These are phyloP conservation scores for Penicillium sp. DNA, from an alignment of 2,329 filamentous ascomycete species.

Conservation along the genomic window DNA sequence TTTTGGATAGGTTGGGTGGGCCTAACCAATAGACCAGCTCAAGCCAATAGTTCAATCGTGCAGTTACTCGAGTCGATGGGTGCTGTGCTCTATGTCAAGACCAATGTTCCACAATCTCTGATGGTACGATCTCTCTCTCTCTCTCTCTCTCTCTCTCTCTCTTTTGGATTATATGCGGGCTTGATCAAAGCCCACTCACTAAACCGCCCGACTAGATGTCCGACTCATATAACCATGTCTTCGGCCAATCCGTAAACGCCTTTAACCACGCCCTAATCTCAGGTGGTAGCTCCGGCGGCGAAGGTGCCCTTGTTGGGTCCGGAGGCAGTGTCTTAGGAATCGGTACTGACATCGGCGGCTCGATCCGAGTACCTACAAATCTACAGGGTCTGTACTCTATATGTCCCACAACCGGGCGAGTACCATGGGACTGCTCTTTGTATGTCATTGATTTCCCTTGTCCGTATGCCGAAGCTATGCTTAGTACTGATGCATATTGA, in stretches of 20 bases:
- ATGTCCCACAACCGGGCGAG: constrained; percentile 31
- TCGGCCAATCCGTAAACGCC: constrained; percentile 48
- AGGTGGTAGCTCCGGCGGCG: constrained; percentile 54
- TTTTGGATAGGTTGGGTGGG: constrained; percentile 48
- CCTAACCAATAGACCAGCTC: constrained; percentile 29
- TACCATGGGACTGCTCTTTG: constrained; percentile 29
- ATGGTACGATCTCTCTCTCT: too few species aligned
- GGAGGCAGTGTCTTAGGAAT: constrained; percentile 51
- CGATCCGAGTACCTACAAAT: constrained; percentile 52
- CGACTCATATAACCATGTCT: too few species aligned
- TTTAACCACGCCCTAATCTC: constrained; percentile 49
- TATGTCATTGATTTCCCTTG: not conserved
- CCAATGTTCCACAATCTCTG: too few species aligned
- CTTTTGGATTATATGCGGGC: too few species aligned
- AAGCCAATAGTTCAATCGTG: constrained; percentile 27
- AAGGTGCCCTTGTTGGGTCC: constrained; percentile 52
- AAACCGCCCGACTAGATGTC: too few species aligned
- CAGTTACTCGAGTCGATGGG: constrained; percentile 36
- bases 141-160: too few species aligned
- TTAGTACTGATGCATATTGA: constrained; percentile 33
- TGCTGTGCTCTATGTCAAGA: constrained; percentile 52
- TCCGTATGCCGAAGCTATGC: not conserved
- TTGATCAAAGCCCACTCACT: too few species aligned
- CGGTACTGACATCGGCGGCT: constrained; percentile 56
- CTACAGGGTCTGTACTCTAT: constrained; percentile 51